phyloP scores from a whole-genome alignment of 139 green algal species.

The Desmodesmus armatus region DNA sequence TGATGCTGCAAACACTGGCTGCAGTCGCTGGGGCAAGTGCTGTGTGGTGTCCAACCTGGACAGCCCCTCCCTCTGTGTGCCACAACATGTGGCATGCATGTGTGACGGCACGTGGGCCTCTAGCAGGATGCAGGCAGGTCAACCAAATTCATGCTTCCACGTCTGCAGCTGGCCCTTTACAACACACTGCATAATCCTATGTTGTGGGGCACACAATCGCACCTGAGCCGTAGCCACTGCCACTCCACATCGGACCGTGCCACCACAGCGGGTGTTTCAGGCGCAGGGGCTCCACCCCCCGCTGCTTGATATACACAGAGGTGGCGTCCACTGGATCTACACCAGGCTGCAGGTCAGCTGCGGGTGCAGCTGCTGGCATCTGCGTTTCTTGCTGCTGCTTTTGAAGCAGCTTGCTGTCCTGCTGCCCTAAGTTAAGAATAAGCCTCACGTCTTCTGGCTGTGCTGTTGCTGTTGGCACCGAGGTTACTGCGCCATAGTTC shows the following conservation, averaged over 20 bases:
- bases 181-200: too few species aligned
- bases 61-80: too few species aligned
- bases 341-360: not conserved
- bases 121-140: too few species aligned
- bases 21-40: too few species aligned
- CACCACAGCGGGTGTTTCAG: constrained; percentile 41
- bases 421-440: not conserved
- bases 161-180: too few species aligned
- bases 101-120: too few species aligned
- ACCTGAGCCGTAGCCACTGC: constrained; percentile 39
- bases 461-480: not conserved
- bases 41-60: too few species aligned
- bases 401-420: not conserved
- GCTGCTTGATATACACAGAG: not conserved
- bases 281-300: not conserved
- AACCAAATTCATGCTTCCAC: too few species aligned
- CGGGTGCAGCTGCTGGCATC: not conserved
- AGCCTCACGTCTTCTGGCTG: not conserved
- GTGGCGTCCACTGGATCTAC: not conserved
- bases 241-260: constrained; percentile 37
- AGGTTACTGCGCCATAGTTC: too few species aligned
- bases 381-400: not conserved
- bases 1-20: too few species aligned
- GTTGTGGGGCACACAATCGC: not conserved
- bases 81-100: too few species aligned